Conservation (phyloP, 2,329 filamentous ascomycete genomes). For the Alternaria triticina region DNA sequence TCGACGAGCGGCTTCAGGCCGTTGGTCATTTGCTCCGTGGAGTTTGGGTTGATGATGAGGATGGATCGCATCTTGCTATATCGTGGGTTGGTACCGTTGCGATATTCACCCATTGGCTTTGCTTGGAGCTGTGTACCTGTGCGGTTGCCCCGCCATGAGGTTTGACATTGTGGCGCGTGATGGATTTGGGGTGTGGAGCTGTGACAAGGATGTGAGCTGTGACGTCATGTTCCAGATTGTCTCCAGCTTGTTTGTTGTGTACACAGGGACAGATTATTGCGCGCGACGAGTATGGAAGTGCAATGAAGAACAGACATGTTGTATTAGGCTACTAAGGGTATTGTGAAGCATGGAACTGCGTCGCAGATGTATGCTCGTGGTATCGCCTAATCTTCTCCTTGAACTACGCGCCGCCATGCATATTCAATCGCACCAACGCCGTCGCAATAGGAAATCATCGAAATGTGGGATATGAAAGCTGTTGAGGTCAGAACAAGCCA, state of each 20-base stretch:
- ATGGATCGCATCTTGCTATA: conserved; percentile 56
- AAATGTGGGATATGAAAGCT: background rate
- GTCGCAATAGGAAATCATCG: conserved; percentile 12
- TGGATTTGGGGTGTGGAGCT: conserved; percentile 14
- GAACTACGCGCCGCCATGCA: background rate
- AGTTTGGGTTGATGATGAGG: conserved; percentile 82
- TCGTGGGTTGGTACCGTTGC: conserved; percentile 19
- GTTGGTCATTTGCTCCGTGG: conserved; percentile 73
- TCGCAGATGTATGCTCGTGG: background rate
- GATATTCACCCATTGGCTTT: conserved; percentile 35
- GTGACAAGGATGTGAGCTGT: conserved; percentile 12
- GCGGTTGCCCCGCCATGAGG: conserved; percentile 21
- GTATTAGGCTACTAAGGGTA: conserved; percentile 18
- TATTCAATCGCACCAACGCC: conserved; percentile 18
- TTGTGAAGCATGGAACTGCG: background rate
- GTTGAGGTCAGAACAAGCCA: background rate
- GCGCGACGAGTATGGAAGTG: background rate
- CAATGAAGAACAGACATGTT: background rate
- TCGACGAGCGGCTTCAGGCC: conserved; percentile 62
- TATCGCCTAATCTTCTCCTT: background rate
- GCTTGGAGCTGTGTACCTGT: background rate
- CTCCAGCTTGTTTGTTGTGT: background rate
- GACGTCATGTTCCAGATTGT: conserved; percentile 14
- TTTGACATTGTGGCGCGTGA: conserved; percentile 16
- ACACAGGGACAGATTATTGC: background rate